Conservation (phyloP, 176 grass and related monocot species). For the Cenchrus purpureus region DNA sequence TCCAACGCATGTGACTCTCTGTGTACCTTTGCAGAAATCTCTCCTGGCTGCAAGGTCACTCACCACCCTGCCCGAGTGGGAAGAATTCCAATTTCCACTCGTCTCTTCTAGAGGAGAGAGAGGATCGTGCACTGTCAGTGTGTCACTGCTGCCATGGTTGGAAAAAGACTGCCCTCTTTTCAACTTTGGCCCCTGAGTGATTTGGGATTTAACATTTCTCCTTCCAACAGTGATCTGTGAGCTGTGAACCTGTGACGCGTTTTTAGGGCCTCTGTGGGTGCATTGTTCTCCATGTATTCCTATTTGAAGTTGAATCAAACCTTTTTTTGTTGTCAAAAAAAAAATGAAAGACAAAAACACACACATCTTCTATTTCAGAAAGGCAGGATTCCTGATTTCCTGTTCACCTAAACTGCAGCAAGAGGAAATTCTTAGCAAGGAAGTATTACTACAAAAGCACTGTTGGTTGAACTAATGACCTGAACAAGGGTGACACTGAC, state of each 20-base stretch:
- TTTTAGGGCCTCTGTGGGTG: neutral
- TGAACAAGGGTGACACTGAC: neutral
- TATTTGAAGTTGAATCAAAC: neutral
- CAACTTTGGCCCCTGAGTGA: neutral
- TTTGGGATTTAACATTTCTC: neutral
- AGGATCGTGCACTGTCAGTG: constrained; percentile 4
- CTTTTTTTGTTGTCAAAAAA: too few species aligned
- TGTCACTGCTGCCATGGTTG: neutral
- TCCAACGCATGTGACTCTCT: constrained; percentile 36
- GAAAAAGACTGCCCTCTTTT: neutral
- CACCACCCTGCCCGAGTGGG: constrained; percentile 2
- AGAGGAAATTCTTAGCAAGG: constrained; percentile 6
- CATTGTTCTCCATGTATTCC: neutral
- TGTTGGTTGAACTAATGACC: too few species aligned
- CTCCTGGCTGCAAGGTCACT: neutral
- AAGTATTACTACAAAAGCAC: neutral
- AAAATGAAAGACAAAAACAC: too few species aligned
- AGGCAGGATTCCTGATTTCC: neutral
- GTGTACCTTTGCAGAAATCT: constrained; percentile 30
- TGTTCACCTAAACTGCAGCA: neutral
- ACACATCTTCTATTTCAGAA: too few species aligned
- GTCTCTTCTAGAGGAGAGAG: neutral
- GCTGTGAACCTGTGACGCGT: neutral
- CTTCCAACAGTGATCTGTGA: neutral
- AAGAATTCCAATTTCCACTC: constrained; percentile 17